These are phyloP conservation scores for Sarocladiaceae sp. DNA, from an alignment of 2,329 filamentous ascomycete species.

Conservation along the genomic window DNA sequence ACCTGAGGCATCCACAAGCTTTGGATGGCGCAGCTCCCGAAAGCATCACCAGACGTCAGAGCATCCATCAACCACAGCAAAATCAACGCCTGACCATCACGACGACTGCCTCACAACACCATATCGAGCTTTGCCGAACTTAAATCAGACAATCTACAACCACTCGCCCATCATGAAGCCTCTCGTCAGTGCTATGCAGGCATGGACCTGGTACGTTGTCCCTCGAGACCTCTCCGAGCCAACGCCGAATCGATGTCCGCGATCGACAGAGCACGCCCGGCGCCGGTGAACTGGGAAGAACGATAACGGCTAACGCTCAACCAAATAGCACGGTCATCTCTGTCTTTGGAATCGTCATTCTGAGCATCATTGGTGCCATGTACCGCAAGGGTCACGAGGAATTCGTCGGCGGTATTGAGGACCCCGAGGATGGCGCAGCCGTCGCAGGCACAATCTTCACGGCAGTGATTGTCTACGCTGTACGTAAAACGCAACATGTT, in stretches of 20 bases:
- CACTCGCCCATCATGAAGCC: constrained; percentile 78
- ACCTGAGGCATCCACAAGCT: constrained; percentile 10
- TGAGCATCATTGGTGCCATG: constrained; percentile 62
- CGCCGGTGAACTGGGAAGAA: not conserved
- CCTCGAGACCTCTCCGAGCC: constrained; percentile 12
- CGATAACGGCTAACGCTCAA: constrained; percentile 16
- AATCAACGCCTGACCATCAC: not conserved
- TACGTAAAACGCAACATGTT: constrained; percentile 47
- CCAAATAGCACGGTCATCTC: constrained; percentile 66
- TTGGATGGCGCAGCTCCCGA: constrained; percentile 1
- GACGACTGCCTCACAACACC: not conserved
- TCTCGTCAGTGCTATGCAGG: constrained; percentile 84
- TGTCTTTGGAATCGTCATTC: constrained; percentile 60
- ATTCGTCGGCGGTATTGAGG: constrained; percentile 71
- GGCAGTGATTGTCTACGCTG: constrained; percentile 82
- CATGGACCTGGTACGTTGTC: constrained; percentile 80
- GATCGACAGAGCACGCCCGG: not conserved
- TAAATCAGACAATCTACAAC: too few species aligned
- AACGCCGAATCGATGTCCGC: constrained; percentile 16
- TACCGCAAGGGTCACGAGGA: constrained; percentile 79
- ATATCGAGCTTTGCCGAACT: too few species aligned
- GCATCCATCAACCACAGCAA: not conserved
- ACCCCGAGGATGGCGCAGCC: constrained; percentile 67
- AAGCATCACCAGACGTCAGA: constrained; percentile 6
- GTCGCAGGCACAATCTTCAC: constrained; percentile 84